Base-by-base conservation (phyloP, 1,139 yeast genomes). In the Arxiozyma slooffiae region DNA sequence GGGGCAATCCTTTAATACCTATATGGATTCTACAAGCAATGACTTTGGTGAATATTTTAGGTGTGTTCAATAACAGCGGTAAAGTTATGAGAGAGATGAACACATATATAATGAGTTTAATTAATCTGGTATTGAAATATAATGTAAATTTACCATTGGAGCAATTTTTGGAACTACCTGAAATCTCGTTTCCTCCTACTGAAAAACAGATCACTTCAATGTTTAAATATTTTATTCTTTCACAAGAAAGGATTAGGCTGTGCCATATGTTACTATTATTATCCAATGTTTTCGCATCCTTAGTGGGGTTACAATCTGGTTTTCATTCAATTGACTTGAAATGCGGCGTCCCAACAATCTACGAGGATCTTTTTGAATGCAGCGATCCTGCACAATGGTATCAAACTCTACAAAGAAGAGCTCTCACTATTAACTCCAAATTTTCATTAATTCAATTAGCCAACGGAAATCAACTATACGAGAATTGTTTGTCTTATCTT, bases 181-280 rank as follows among this genome's bases (percentile, higher is more conserved):
- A 48, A 53, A 65, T 18, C 61, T 62, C 36, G 59, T 61, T 26
- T 11, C 16, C 18, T 11, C 17, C 42, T 18, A 63, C 68, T 2
- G 69, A 72, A 7, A 66, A 64, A 16, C 67, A 71, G 36, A 57
- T 74, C 41, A 75, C 76, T 50, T 75, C 75, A 44, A 79, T 81
- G 59, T 85, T 81, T 71, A 80, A 83, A 49, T 86, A 86, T 65
- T 90, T 89, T 60, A 74, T 88, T 38, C 72, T 79, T 63, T 85
- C 90, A 0, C 97, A 90, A 69, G 81, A 90, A 43, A 75, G 96
- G 58, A 86, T 89, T 49, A 76, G 97, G 60, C 85, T 96, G 0
- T 78, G 90, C 61, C 94, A 86, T 60, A 83, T 85, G 2, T 80
- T 88, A 48, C 81, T 87, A 60, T 75, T 85, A 61, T 73, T 89